Base-by-base conservation (phyloP, 352 stramenopile species). In the Halophytophthora polymorphica region DNA sequence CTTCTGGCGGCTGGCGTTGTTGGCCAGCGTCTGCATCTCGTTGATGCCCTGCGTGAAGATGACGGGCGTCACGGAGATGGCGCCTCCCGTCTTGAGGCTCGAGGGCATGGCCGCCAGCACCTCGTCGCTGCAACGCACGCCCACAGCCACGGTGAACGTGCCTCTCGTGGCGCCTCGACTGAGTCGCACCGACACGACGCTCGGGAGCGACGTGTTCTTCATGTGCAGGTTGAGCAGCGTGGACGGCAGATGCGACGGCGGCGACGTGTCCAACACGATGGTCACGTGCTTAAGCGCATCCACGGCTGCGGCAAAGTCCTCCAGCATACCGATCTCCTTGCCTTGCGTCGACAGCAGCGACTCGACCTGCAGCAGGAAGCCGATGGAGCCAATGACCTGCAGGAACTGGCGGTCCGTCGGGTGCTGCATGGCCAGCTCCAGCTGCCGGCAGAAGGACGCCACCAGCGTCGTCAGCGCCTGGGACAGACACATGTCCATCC, bases 321-420 rank as follows among this genome's bases (percentile, higher is more conserved):
- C 77, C 3, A 98, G 71, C 96, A 98, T 98, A n/a, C 86, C 89
- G 31, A 96, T 74, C 60, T 98, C 96, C 58, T 98, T 98, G 36
- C 94, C 94, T 15, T 97, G 89, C 17, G 95, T 96, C 46, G 83
- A 97, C 17, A 98, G 58, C 41, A 98, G 53, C 17, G 90, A 96
- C 64, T 98, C 93, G 25, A 98, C 72, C 49, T 94, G 81, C 55
- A 89, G 91, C 11, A 94, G 53, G 53, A 92, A 94, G 3, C 81
- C 81, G 28, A 90, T 77, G 12, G 71, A 73, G 36, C 84, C 69
- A 44, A 90, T 71, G 5, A 86, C 55, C 11, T 77, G 45, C 36
- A 93, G 52, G 51, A 89, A 89, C 15, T 66, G 67, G 2, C 56
- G 58, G 45, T 92, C 65, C 0, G 47, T 69, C 3, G 83, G 69